Conservation (phyloP, 75 land plant genomes). For the Cupressus sempervirens region DNA sequence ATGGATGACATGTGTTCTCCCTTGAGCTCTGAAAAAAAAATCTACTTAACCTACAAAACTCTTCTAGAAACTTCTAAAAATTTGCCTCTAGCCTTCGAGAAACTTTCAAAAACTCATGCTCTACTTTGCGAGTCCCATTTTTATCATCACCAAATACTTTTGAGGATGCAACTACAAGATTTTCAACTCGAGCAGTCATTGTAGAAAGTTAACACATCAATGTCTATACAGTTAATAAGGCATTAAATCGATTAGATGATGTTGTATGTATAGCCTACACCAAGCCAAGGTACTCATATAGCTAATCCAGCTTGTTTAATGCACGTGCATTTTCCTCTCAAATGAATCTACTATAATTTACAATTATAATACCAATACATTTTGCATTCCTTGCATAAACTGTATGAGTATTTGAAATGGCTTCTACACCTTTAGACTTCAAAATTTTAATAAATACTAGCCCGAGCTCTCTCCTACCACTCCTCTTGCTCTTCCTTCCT, state of each 20-base stretch:
- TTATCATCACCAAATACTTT: constrained; percentile 47
- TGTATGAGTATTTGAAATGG: constrained; percentile 16
- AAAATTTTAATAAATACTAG: constrained; percentile 20
- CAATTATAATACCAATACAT: constrained; percentile 23
- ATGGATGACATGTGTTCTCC: no score
- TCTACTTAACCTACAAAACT: no score
- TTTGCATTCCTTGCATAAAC: constrained; percentile 23
- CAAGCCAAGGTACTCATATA: constrained; percentile 45
- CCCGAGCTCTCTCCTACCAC: constrained; percentile 34
- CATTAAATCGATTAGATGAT: constrained; percentile 36
- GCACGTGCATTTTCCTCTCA: constrained; percentile 28
- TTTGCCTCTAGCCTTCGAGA: no score
- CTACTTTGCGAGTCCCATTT: constrained; percentile 31
- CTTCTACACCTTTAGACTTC: constrained; percentile 20
- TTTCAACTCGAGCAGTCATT: constrained; percentile 27
- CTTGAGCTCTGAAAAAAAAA: no score
- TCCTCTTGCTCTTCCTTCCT: no score
- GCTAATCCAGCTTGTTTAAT: constrained; percentile 26
- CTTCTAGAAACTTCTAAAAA: no score
- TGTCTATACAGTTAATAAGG: constrained; percentile 45
- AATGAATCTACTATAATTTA: constrained; percentile 25
- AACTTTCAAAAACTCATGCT: no score
- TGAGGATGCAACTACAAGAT: constrained; percentile 31
- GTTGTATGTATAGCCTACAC: constrained; percentile 50
- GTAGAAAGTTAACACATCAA: constrained; percentile 31